Conservation (phyloP, 2,329 filamentous ascomycete genomes). For the Verticillium isaacii region DNA sequence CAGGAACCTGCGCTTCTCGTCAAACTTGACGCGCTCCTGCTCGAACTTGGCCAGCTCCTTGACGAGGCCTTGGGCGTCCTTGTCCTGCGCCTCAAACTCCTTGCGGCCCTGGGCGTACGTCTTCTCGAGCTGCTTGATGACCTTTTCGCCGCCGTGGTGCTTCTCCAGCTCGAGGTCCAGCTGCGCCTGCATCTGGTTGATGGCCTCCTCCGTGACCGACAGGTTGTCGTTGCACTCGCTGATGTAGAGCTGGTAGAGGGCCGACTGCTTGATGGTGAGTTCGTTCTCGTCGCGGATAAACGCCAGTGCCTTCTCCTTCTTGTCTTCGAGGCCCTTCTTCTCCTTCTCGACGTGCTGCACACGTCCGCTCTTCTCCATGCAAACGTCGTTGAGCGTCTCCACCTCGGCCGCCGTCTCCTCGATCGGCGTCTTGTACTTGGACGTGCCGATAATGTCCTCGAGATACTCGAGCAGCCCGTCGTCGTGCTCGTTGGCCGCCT, state of each 20-base stretch:
- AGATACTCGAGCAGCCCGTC: constrained; percentile 95
- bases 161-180: constrained; percentile 86
- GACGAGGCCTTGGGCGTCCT: constrained; percentile 69
- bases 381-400: constrained; percentile 89
- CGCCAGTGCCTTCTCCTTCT: constrained; percentile 89
- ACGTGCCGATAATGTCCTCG: constrained; percentile 97
- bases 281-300: constrained; percentile 94
- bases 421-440: constrained; percentile 95
- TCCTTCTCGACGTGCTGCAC: constrained; percentile 99
- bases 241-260: constrained; percentile 88
- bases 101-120: constrained; percentile 78
- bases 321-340: constrained; percentile 86
- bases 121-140: constrained; percentile 86
- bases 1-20: constrained; percentile 96
- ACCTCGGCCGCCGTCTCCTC: constrained; percentile 90
- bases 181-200: constrained; percentile 82
- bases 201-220: constrained; percentile 81
- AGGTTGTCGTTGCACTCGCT: constrained; percentile 87
- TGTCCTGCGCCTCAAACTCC: constrained; percentile 77
- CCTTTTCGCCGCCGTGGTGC: constrained; percentile 82
- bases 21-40: constrained; percentile 94
- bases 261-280: constrained; percentile 80
- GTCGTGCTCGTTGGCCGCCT: constrained; percentile 90
- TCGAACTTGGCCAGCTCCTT: constrained; percentile 93
- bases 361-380: constrained; percentile 88